phyloP scores from a whole-genome alignment of 1,284 basidiomycete species.

The Ustilago sp. region DNA sequence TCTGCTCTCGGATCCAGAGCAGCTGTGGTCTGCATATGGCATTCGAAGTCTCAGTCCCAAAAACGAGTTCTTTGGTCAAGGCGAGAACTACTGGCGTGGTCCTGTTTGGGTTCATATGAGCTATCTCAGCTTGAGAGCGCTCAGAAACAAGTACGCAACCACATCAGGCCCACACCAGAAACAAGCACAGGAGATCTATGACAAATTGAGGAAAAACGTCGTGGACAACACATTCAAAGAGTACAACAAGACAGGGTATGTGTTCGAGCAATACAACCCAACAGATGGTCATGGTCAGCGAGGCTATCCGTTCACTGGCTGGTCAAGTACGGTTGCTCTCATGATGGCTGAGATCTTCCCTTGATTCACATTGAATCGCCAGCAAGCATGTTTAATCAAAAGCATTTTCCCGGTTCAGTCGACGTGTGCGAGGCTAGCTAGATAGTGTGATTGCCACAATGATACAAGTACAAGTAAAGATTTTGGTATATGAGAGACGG shows the following conservation, averaged over 20 bases:
- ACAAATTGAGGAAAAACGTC: conserved; percentile 81
- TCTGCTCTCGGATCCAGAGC: conserved; percentile 80
- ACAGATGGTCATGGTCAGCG: conserved; percentile 83
- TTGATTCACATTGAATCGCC: background rate
- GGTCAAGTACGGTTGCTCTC: conserved; percentile 64
- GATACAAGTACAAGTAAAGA: conserved; percentile 8
- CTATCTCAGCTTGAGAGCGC: conserved; percentile 82
- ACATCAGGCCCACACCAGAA: conserved; percentile 83
- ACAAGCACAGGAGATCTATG: conserved; percentile 81
- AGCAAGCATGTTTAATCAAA: conserved; percentile 4
- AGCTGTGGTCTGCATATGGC: conserved; percentile 90
- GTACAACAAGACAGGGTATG: conserved; percentile 88
- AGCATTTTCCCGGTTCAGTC: background rate
- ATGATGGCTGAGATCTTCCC: conserved; percentile 67
- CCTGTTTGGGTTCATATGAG: conserved; percentile 98
- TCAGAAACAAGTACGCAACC: conserved; percentile 83
- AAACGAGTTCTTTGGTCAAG: conserved; percentile 87
- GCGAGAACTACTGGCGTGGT: conserved; percentile 96
- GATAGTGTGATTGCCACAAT: background rate
- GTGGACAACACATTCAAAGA: conserved; percentile 90
- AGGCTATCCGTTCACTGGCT: conserved; percentile 73
- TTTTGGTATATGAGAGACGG: background rate
- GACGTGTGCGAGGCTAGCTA: background rate
- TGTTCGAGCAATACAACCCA: conserved; percentile 95
- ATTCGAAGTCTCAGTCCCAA: conserved; percentile 84